Evolutionary conservation across 441 rosid genomes (phyloP).

Genomic region (Aquilaria agallochum): DNA sequence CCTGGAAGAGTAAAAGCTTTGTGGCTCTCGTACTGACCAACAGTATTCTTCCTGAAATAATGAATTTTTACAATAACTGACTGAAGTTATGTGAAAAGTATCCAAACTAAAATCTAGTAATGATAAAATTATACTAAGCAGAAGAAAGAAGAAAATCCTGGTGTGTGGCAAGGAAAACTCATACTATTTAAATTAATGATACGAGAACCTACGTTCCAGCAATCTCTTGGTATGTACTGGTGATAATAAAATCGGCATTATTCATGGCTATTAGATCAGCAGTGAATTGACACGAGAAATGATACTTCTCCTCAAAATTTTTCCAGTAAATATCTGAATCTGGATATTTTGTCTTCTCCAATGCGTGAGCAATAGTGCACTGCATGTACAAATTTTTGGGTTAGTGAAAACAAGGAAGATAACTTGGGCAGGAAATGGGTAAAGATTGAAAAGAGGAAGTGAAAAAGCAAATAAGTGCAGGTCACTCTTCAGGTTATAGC

Average conservation of each 20-base stretch:
- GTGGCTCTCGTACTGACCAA: constrained; percentile 97
- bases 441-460: not conserved
- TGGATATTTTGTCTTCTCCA: constrained; percentile 97
- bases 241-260: constrained; percentile 89
- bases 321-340: constrained; percentile 98
- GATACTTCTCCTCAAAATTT: constrained; percentile 81
- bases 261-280: constrained; percentile 97
- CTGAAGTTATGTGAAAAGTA: constrained; percentile 9
- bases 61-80: constrained; percentile 11
- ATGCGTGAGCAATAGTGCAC: constrained; percentile 98
- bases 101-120: not conserved
- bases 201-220: constrained; percentile 81
- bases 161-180: not conserved
- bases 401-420: constrained; percentile 5
- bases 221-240: constrained; percentile 97
- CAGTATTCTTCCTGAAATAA: constrained; percentile 74
- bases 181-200: not conserved
- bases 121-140: not conserved
- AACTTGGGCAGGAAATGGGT: not conserved
- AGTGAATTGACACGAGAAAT: constrained; percentile 93
- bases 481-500: constrained; percentile 6
- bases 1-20: constrained; percentile 94
- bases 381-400: constrained; percentile 28
- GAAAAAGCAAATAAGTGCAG: not conserved
- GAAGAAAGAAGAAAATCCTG: not conserved